Conservation (phyloP, 352 stramenopile species). For the Peronospora farinosa region DNA sequence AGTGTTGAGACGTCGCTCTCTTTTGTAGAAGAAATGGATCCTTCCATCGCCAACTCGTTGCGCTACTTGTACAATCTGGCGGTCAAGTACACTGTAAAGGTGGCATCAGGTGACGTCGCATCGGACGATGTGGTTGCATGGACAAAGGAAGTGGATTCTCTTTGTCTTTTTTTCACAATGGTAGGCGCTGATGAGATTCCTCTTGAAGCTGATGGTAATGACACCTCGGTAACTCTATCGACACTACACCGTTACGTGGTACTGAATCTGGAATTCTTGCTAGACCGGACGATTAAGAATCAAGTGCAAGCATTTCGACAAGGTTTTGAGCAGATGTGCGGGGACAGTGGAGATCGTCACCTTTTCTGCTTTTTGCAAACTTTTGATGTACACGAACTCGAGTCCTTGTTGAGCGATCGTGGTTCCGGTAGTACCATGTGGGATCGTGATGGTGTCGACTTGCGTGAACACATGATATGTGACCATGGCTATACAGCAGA, state of each 20-base stretch:
- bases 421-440: conserved; percentile 46
- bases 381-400: conserved; percentile 62
- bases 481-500: conserved; percentile 74
- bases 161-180: conserved; percentile 75
- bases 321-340: conserved; percentile 66
- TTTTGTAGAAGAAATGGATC: conserved; percentile 64
- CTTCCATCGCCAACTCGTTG: conserved; percentile 59
- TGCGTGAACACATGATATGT: conserved; percentile 77
- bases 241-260: conserved; percentile 54
- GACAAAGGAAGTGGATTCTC: conserved; percentile 41
- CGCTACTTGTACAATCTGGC: conserved; percentile 43
- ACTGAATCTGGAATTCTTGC: conserved; percentile 45
- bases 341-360: conserved; percentile 18
- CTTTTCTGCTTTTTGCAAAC: conserved; percentile 39
- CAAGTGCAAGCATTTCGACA: conserved; percentile 62
- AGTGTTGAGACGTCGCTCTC: conserved; percentile 43
- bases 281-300: conserved; percentile 51
- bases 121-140: conserved; percentile 21
- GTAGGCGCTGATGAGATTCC: conserved; percentile 57
- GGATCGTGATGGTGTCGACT: conserved; percentile 57
- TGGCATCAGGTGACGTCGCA: conserved; percentile 1
- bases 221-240: conserved; percentile 38
- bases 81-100: conserved; percentile 8
- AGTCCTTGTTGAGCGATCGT: conserved; percentile 53
- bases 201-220: conserved; percentile 37